Evolutionary conservation across 352 stramenopile species (phyloP).

Genomic region (Phytophthora fragariaefolia): DNA sequence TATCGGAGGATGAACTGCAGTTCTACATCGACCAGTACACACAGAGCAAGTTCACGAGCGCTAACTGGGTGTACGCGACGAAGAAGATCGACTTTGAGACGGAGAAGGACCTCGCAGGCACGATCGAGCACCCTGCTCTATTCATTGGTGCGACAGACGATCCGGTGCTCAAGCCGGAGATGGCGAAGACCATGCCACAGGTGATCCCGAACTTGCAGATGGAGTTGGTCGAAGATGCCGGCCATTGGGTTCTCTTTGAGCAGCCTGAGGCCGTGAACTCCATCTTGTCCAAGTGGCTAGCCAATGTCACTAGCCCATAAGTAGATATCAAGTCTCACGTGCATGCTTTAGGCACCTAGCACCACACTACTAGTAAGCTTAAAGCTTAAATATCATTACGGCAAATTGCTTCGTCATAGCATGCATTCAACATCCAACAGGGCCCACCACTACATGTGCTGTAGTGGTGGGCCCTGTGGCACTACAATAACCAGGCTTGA

Average conservation of each 20-base stretch:
- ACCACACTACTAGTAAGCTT: not conserved
- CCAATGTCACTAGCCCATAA: constrained; percentile 31
- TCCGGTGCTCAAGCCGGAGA: constrained; percentile 50
- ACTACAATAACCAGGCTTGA: no score
- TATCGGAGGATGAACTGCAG: constrained; percentile 50
- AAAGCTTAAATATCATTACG: not conserved
- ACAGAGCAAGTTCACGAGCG: constrained; percentile 43
- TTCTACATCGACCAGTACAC: constrained; percentile 53
- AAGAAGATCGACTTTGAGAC: constrained; percentile 54
- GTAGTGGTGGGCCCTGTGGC: no score
- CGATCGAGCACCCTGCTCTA: constrained; percentile 49
- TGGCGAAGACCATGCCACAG: constrained; percentile 48
- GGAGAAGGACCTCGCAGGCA: constrained; percentile 37
- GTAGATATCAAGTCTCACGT: not conserved
- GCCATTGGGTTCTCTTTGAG: constrained; percentile 52
- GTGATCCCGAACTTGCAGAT: constrained; percentile 50
- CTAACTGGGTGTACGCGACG: constrained; percentile 49
- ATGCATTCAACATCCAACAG: not conserved
- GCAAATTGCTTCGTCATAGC: not conserved
- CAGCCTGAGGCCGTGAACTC: constrained; percentile 47
- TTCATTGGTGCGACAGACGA: constrained; percentile 54
- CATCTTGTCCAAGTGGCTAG: constrained; percentile 48
- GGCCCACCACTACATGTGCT: constrained; percentile 1
- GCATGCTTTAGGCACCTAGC: not conserved
- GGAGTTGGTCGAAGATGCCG: constrained; percentile 43